Evolutionary conservation across 2,329 filamentous ascomycete species (phyloP), one percentile per base, ranked within the genome.

Genomic region (Curvularia sp.): DNA sequence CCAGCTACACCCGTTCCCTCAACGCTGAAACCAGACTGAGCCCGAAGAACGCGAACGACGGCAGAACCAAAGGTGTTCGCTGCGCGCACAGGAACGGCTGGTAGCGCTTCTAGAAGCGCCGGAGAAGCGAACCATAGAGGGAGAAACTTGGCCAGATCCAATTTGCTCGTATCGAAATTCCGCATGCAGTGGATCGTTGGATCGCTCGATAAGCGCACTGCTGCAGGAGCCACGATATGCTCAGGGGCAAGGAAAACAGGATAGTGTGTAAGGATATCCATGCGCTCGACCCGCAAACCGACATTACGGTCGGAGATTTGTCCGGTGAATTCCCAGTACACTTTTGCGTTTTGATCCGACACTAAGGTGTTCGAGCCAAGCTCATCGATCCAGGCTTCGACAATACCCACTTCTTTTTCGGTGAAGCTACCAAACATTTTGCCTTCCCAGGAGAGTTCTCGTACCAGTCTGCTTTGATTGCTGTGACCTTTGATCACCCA

Each of bases 361-460:
- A 15, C 46, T 24, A 47, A 26, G 15, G 26, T n/a, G 26, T 30
- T 30, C 8, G 24, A 64, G 48, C 49, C 63, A 28, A 81, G 65
- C 8, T 66, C 66, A 50, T 79, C 70, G 59, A 82, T 81, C 80
- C 80, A 83, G 8, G 59, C 51, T 50, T 65, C 66, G 6, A 82
- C 59, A 2, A 73, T 60, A 13, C 72, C 69, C 18, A 77, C 70
- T 62, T 84, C 82, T 10, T 65, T 67, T 15, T 78, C 64, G 1
- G 80, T 83, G 64, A 84, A 84, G 20, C 80, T 74, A 0, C 82
- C 82, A 62, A 82, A 84, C 81, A 84, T 84, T 43, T 73, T 77
- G 5, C 81, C 82, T 24, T 77, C 75, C 81, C 81, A 83, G 0
- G 61, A 69, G 7, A 83, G 63, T 64, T 81, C 80, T 41, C 71